phyloP scores from a whole-genome alignment of 2,329 filamentous ascomycete genomes.

The Trichoderma sp. region DNA sequence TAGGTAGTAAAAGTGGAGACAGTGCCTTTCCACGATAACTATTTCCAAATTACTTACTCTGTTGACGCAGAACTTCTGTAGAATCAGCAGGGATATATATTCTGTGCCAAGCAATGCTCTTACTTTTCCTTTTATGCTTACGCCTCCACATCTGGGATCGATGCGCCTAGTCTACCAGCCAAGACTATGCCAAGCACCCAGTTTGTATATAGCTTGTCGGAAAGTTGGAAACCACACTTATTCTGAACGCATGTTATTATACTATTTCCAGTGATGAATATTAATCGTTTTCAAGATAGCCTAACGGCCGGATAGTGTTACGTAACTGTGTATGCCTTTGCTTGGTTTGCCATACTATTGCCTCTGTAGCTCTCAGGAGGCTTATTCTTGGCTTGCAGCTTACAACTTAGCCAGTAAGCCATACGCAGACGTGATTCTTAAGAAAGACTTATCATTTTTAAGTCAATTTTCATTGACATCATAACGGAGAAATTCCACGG shows the following conservation, averaged over 20 bases:
- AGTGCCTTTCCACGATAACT: no score
- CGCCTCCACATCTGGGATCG: not conserved
- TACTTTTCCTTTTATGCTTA: not conserved
- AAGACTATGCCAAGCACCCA: not conserved
- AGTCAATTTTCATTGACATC: not conserved
- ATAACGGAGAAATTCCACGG: not conserved
- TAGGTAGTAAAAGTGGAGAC: no score
- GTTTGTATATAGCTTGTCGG: not conserved
- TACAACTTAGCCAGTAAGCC: not conserved
- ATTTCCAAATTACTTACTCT: no score
- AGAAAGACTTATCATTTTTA: not conserved
- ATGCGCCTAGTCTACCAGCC: not conserved
- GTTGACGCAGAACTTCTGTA: no score
- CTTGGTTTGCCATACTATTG: not conserved
- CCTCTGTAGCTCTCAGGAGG: not conserved
- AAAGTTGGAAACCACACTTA: not conserved
- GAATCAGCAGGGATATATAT: not conserved
- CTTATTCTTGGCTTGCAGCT: not conserved
- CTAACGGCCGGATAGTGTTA: not conserved
- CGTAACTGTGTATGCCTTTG: not conserved
- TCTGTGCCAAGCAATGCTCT: not conserved
- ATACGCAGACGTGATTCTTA: not conserved
- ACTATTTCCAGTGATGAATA: not conserved
- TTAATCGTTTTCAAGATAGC: not conserved
- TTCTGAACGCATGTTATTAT: not conserved